Evolutionary conservation across 768 basidiomycete genomes (phyloP), one percentile per base, ranked within the genome.

Genomic region (Naganishia vishniacii): DNA sequence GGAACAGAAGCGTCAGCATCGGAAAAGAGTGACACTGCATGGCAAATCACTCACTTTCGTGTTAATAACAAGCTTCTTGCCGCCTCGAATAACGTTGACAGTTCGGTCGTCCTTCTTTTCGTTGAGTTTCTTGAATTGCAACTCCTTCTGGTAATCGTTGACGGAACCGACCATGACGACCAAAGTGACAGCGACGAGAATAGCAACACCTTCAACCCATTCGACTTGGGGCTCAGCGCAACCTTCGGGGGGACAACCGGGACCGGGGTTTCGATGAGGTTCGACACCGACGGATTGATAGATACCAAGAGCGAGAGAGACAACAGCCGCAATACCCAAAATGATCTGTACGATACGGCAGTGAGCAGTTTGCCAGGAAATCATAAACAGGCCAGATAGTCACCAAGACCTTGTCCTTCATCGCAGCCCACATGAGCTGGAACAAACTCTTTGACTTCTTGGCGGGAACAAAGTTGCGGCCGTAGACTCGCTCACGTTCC

Each of bases 91-190:
- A 58, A 88, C 86, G 77, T 91, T 91, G 70, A 91, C 85, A 5
- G 83, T 84, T 28, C 95, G 88, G 69, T 94, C 95, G 62, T 98
- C 94, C 78, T 94, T 94, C 78, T 93, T 88, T 70, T 88, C 89
- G 72, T 97, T 98, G 44, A 99, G 83, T 20, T 81, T 81, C 71
- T 87, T 85, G 81, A 99, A 99, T 78, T 98, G 95, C 1, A 86
- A 86, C 77, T 99, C 95, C 78, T 98, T 98, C 78, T 97, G 92
- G 88, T 89, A 99, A 78, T 99, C 95, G 72, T 97, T 98, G 46
- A 97, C 69, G 13, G 92, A 91, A 31, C 94, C 94, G 62, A 99
- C 94, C 45, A 91, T 71, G 63, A 79, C 81, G 75, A 83, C 81
- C 65, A 82, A 81, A 51, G 79, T 59, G 67, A 82, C 80, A 29